Evolutionary conservation across 2,329 filamentous ascomycete species (phyloP).

Genomic region (Xylaria sp.): DNA sequence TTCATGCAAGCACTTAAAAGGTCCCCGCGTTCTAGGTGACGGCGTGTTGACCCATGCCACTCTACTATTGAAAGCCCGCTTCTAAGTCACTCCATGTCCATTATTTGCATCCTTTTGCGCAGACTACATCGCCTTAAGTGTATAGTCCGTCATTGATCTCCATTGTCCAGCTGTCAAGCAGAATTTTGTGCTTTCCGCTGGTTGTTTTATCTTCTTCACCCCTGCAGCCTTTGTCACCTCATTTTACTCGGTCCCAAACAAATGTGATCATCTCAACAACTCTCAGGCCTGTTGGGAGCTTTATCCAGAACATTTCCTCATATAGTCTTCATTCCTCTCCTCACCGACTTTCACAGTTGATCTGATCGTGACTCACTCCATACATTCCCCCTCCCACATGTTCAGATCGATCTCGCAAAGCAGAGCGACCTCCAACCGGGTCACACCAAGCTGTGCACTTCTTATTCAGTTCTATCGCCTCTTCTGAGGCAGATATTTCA

Average conservation of each 20-base stretch:
- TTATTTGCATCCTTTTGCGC: constrained; percentile 40
- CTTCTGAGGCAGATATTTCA: constrained; percentile 25
- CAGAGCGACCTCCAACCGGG: constrained; percentile 37
- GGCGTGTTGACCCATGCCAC: constrained; percentile 37
- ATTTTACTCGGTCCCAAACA: constrained; percentile 44
- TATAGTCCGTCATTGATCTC: constrained; percentile 39
- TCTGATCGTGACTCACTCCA: constrained; percentile 54
- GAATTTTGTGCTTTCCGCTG: constrained; percentile 38
- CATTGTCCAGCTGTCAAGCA: constrained; percentile 45
- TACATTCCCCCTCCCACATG: constrained; percentile 47
- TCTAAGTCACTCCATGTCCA: constrained; percentile 21
- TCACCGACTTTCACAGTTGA: constrained; percentile 55
- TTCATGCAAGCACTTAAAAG: constrained; percentile 53
- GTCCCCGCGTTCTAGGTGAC: constrained; percentile 40
- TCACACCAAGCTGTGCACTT: constrained; percentile 46
- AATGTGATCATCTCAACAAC: constrained; percentile 48
- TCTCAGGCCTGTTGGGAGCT: constrained; percentile 43
- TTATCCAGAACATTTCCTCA: constrained; percentile 46
- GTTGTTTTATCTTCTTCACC: constrained; percentile 39
- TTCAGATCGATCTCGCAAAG: constrained; percentile 46
- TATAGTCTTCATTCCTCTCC: constrained; percentile 55
- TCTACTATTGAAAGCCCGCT: constrained; percentile 36
- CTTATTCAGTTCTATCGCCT: constrained; percentile 44
- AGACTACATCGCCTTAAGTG: constrained; percentile 37
- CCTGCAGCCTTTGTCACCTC: constrained; percentile 42